phyloP scores from a whole-genome alignment of 139 green algal genomes.

The Parachlorella kessleri region DNA sequence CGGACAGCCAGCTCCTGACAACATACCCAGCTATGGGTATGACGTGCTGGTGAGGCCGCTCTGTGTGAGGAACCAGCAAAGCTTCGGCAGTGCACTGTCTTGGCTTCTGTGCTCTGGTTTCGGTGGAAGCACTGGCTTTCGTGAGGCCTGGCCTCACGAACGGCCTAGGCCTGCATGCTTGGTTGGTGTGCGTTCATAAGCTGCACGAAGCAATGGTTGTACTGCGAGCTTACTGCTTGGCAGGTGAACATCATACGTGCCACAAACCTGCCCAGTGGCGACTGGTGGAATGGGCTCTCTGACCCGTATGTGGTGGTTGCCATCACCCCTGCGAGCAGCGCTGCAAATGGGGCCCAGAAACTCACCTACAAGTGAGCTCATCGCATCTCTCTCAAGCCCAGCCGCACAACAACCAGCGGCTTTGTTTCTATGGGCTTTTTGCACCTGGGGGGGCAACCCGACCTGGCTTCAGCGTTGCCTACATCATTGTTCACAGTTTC shows the following conservation, averaged over 20 bases:
- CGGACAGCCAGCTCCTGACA: no score
- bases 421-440: no score
- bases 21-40: no score
- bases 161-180: background rate
- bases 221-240: background rate
- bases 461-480: no score
- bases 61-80: background rate
- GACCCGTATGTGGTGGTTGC: constrained; percentile 15
- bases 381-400: background rate
- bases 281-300: constrained; percentile 18
- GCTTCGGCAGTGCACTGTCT: background rate
- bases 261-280: background rate
- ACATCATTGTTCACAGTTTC: no score
- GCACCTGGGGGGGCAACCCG: no score
- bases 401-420: background rate
- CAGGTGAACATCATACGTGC: constrained; percentile 11
- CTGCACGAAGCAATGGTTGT: background rate
- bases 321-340: background rate
- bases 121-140: background rate
- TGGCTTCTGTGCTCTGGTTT: background rate
- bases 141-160: background rate
- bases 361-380: background rate
- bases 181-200: no score
- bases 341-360: background rate
- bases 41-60: constrained; percentile 10